Percentiles rank a stretch among this genome's conserved stretches.
Evolutionary conservation across 805 yeast genomes (phyloP).

Genomic region (Yarrowia sp.): DNA sequence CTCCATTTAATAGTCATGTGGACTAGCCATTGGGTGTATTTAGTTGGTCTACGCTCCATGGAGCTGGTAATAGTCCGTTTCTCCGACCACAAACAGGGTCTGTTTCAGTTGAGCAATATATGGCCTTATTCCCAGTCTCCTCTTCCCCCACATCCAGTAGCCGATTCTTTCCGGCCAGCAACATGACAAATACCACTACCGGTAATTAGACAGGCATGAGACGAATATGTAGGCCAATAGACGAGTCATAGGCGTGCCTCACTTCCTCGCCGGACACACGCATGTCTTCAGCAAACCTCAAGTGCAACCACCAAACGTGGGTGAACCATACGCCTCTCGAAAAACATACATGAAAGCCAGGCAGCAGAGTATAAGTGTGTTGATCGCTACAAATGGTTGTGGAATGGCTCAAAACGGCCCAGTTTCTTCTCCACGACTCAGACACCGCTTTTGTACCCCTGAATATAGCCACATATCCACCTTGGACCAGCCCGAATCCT

Average conservation of each 20-base stretch:
- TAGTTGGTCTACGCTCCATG: background rate
- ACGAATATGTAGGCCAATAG: background rate
- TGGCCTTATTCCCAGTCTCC: background rate
- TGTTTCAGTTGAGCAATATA: slow-evolving; percentile 1
- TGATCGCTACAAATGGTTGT: too few relatives aligned
- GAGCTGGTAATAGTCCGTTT: background rate
- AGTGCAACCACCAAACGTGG: background rate
- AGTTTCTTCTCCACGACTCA: too few relatives aligned
- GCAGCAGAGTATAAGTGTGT: background rate
- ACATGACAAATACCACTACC: background rate
- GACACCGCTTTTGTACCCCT: too few relatives aligned
- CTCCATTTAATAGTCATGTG: background rate
- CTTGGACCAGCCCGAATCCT: background rate
- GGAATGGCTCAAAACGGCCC: too few relatives aligned
- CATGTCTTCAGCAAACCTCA: background rate
- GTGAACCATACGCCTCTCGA: background rate
- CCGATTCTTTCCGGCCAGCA: background rate
- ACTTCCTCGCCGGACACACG: too few relatives aligned
- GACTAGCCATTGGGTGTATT: background rate
- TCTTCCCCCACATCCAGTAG: background rate
- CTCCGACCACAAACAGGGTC: background rate
- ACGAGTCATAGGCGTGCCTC: background rate
- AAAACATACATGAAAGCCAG: background rate
- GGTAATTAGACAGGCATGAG: background rate
- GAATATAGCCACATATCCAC: too few relatives aligned